Base-by-base conservation (phyloP, 169 alveolate genomes). In the Eimeria falciformis region DNA sequence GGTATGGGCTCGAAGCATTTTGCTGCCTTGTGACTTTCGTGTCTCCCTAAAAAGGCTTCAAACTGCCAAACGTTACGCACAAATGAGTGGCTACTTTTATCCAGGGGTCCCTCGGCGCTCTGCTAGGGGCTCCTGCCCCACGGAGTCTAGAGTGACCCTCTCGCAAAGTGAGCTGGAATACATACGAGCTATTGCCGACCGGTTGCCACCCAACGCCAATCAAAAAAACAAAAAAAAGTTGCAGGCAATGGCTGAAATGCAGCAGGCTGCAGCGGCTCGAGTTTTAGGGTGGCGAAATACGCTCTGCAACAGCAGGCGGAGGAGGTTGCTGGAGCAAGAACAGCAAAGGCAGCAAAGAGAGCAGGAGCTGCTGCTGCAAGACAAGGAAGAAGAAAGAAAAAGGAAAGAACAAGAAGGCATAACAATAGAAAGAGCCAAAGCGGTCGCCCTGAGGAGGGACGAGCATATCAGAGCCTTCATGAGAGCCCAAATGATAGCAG, bases 121-220 rank as follows among this genome's bases (percentile, higher is more conserved):
- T 50, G 62, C n/a, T 7, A 50, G 14, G 14, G n/a, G 62, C n/a
- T n/a, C n/a, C n/a, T n/a, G n/a, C n/a, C n/a, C 14, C 62, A 11
- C n/a, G 62, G n/a, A 50, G 62, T 50, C 56, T n/a, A 56, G 89
- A 55, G 89, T 81, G 89, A 81, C 89, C 89, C 77, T 81, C 27
- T 65, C 33, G 27, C 58, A 81, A 27, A 29, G 75, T 27, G 89
- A 81, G 77, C 89, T 81, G 23, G 25, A 81, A 12, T 65, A 55
- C 29, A 81, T 81, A 56, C 29, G 17, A 23, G 75, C 71, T 33
- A 27, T 81, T 33, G 89, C 89, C 21, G 27, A 53, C 55, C 75
- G 89, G 18, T 12, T 55, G 4, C 56, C 56, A 5, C 14, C 46
- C 14, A 75, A 29, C 5, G 50, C 17, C 17, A 75, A 81, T 53